These are phyloP conservation scores for Harringtonia lauricola DNA, from an alignment of 2,329 filamentous ascomycete genomes.

Conservation along the genomic window DNA sequence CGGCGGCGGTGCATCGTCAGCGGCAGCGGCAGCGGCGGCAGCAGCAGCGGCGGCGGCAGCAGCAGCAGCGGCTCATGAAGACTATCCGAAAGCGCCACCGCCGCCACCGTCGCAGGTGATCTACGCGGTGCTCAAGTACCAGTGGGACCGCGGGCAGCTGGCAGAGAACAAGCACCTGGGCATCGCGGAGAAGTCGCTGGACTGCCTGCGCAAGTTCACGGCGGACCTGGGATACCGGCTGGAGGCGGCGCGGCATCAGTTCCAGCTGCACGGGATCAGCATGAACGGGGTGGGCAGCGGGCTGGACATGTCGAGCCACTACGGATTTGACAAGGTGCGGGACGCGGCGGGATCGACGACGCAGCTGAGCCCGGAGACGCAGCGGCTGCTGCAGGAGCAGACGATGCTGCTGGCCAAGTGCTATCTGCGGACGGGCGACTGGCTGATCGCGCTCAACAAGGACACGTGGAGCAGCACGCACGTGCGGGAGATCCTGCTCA, in stretches of 20 bases:
- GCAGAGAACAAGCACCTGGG: slow-evolving; percentile 27
- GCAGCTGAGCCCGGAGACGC: slow-evolving; percentile 34
- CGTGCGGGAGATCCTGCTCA: slow-evolving; percentile 79
- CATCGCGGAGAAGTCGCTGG: slow-evolving; percentile 43
- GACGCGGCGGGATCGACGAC: slow-evolving; percentile 20
- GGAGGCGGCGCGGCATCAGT: slow-evolving; percentile 41
- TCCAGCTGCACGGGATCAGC: slow-evolving; percentile 33
- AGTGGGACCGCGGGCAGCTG: slow-evolving; percentile 78
- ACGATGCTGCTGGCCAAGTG: slow-evolving; percentile 80
- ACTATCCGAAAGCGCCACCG: slow-evolving; percentile 5
- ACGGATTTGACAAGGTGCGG: slow-evolving; percentile 36
- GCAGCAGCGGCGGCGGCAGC: neutral
- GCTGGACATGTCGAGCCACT: slow-evolving; percentile 32
- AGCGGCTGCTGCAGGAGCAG: slow-evolving; percentile 46
- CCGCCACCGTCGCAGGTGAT: slow-evolving; percentile 61
- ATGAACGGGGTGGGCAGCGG: slow-evolving; percentile 3
- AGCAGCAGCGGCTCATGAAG: slow-evolving; percentile 3
- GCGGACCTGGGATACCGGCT: slow-evolving; percentile 44
- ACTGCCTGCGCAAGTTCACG: slow-evolving; percentile 50
- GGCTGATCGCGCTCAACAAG: slow-evolving; percentile 77
- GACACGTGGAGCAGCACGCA: slow-evolving; percentile 82
- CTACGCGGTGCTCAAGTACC: slow-evolving; percentile 94
- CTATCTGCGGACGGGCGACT: slow-evolving; percentile 92
- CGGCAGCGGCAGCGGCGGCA: neutral
- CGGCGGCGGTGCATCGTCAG: neutral